A percentile compares a stretch with the other conserved stretches of the same genome.
Conservation (phyloP, 2,329 filamentous ascomycete species). For the Daldinia sp. region DNA sequence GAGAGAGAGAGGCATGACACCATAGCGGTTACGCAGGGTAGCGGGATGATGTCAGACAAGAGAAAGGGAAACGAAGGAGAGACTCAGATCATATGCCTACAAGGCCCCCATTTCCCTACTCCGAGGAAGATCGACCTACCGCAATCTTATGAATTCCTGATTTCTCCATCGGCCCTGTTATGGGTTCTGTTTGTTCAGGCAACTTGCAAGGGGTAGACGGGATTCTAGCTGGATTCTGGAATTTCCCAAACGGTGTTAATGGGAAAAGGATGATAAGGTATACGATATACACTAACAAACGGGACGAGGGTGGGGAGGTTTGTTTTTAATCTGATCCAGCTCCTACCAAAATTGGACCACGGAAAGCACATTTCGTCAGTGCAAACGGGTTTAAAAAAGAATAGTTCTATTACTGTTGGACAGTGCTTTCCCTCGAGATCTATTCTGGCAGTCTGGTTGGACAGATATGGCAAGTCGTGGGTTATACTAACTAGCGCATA, state of each 20-base stretch:
- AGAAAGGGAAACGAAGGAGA: conserved; percentile 31
- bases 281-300: not conserved
- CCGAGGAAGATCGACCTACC: conserved; percentile 40
- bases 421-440: conserved; percentile 3
- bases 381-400: conserved; percentile 15
- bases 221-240: conserved; percentile 13
- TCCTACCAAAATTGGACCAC: not conserved
- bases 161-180: conserved; percentile 42
- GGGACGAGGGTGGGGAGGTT: not conserved
- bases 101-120: conserved; percentile 9
- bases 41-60: conserved; percentile 48
- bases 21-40: conserved; percentile 41
- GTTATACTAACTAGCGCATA: not conserved
- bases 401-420: conserved; percentile 3
- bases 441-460: not conserved
- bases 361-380: not conserved
- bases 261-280: not conserved
- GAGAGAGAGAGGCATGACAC: conserved; percentile 37
- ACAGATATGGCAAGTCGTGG: conserved; percentile 1
- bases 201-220: conserved; percentile 24
- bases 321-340: conserved; percentile 4
- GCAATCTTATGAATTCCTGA: conserved; percentile 41
- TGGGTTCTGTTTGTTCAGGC: conserved; percentile 28
- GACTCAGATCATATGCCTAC: conserved; percentile 25
- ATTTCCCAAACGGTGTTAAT: conserved; percentile 1